phyloP scores from a whole-genome alignment of 2,329 filamentous ascomycete genomes.

The Juglanconis oblonga region DNA sequence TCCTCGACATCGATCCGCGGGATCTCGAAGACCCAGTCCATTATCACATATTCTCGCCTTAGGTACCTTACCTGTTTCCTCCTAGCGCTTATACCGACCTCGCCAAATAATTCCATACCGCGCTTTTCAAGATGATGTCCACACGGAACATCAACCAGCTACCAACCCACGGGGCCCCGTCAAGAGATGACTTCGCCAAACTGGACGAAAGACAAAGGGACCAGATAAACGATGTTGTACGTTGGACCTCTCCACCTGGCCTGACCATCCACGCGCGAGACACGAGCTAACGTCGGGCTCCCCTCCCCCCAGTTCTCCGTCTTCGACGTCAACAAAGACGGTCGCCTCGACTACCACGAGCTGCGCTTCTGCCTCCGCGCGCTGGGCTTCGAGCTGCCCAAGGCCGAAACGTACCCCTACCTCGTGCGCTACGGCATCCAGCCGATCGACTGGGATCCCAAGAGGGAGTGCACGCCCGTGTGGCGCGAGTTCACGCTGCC shows the following conservation, averaged over 20 bases:
- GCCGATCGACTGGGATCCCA: constrained; percentile 56
- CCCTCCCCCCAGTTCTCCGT: constrained; percentile 68
- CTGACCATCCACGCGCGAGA: not conserved
- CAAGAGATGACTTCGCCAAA: constrained; percentile 34
- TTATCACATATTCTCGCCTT: not conserved
- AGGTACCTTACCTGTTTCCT: not conserved
- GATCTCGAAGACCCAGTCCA: not conserved
- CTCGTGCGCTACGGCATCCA: constrained; percentile 78
- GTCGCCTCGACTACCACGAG: constrained; percentile 94
- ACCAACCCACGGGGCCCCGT: constrained; percentile 21
- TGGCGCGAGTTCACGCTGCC: constrained; percentile 71
- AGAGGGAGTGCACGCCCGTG: constrained; percentile 55
- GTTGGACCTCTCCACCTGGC: constrained; percentile 29
- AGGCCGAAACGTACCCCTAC: constrained; percentile 77
- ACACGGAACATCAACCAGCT: constrained; percentile 16
- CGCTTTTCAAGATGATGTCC: constrained; percentile 19
- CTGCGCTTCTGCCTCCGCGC: constrained; percentile 95
- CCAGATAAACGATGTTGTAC: constrained; percentile 89
- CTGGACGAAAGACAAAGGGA: constrained; percentile 86
- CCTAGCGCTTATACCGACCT: not conserved
- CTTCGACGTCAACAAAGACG: constrained; percentile 95
- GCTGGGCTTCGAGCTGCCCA: constrained; percentile 87
- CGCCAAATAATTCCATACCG: not conserved
- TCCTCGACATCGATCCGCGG: not conserved
- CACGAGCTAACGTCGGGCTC: constrained; percentile 19